Base-by-base conservation (phyloP, 2,329 filamentous ascomycete species). In the Sclerotinia sclerotiorum region DNA sequence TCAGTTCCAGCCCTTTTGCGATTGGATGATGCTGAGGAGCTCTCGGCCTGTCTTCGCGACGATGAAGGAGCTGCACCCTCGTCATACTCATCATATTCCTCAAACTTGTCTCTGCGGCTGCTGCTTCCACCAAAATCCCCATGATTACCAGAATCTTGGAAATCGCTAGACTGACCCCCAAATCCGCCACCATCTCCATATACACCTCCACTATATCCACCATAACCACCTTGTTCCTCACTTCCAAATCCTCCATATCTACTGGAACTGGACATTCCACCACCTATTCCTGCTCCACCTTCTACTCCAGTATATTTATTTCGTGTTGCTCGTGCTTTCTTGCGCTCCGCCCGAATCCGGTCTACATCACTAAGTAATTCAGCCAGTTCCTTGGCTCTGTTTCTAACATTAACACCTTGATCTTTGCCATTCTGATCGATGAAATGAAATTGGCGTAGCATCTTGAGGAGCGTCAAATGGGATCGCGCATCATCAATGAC, bases 371-470 rank as follows among this genome's bases (percentile, higher is more conserved):
- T 85, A 61, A 99, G 84, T n/a, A 99, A 87, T 72, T 99, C 96
- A 17, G 92, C 91, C 63, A 99, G 84, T 81, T 99, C 95, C 81
- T 97, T 97, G 73, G 95, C 93, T 73, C 95, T 88, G 81, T 98
- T 98, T 73, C 95, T 90, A 69, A 99, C 95, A 77, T 99, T 99
- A 80, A 99, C 88, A 70, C 95, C 95, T 80, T 99, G 95, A 78
- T 99, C 95, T 80, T 99, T 99, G 79, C 95, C 95, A 80, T 98
- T 98, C 78, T 87, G 85, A 78, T 99, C 88, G 80, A 99, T 98
- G 81, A 85, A 99, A 81, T 99, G 95, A 81, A 99, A 99, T 79
- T 99, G 95, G 69, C 94, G 92, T 68, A 99, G 87, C 95, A 99
- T 99, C 81, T 97, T 97, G 70, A 99, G 86, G 13, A 98, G 88